phyloP scores from a whole-genome alignment of 1,139 yeast species.

The Nakaseomyces kungkrabaensis region DNA sequence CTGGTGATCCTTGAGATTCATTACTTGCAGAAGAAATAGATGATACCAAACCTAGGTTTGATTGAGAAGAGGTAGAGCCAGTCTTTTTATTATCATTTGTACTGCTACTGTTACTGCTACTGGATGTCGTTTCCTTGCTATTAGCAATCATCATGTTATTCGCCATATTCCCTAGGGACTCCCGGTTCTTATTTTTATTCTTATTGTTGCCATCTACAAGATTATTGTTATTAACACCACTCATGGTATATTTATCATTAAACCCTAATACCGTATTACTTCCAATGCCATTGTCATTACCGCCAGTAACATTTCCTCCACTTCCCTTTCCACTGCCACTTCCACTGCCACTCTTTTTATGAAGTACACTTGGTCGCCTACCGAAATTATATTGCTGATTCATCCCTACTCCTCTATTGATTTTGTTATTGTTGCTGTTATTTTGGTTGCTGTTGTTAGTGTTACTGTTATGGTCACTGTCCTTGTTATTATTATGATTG shows the following conservation, averaged over 20 bases:
- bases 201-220: not conserved
- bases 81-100: not conserved
- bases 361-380: not conserved
- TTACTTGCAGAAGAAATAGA: not conserved
- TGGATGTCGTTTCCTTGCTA: not conserved
- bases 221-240: not conserved
- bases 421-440: not conserved
- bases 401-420: not conserved
- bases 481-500: not conserved
- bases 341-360: too few species aligned
- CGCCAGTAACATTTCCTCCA: not conserved
- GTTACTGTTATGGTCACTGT: too few species aligned
- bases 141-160: not conserved
- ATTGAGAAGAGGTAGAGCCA: not conserved
- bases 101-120: slow-evolving; percentile 1
- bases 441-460: not conserved
- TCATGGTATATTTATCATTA: not conserved
- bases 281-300: too few species aligned
- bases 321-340: not conserved
- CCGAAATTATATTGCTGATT: not conserved
- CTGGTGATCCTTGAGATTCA: not conserved
- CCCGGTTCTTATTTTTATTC: not conserved
- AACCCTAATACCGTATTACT: not conserved
- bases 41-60: not conserved
- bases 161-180: not conserved